A percentile compares a stretch with the other conserved stretches of the same genome.
Evolutionary conservation across 352 stramenopile genomes (phyloP).

Genomic region (Phytophthora megakarya): DNA sequence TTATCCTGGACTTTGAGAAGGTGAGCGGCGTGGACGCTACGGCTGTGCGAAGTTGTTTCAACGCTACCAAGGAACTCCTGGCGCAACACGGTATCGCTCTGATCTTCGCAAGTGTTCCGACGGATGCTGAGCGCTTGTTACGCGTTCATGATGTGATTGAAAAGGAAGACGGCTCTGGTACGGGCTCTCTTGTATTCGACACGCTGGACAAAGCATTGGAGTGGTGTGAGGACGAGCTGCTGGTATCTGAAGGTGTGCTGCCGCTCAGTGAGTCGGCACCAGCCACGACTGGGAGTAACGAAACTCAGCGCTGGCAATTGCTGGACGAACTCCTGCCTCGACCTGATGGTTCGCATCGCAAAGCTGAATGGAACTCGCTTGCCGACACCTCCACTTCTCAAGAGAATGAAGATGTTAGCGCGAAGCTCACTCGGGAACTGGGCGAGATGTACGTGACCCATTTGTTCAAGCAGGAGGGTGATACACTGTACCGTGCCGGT

Average conservation of each 20-base stretch:
- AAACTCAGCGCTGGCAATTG: constrained; percentile 53
- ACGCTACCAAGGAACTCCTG: constrained; percentile 83
- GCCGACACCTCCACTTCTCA: background rate
- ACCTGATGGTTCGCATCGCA: constrained; percentile 21
- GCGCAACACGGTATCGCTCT: constrained; percentile 77
- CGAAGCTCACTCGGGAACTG: constrained; percentile 60
- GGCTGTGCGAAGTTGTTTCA: constrained; percentile 86
- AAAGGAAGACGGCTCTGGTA: constrained; percentile 50
- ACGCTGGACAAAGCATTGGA: constrained; percentile 84
- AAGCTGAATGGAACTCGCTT: constrained; percentile 19
- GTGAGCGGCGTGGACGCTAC: constrained; percentile 91
- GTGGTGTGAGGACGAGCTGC: constrained; percentile 87
- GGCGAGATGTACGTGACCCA: constrained; percentile 77
- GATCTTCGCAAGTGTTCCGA: constrained; percentile 76
- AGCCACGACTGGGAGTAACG: constrained; percentile 32
- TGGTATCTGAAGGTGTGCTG: constrained; percentile 70
- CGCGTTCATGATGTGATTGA: constrained; percentile 85
- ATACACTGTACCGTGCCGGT: constrained; percentile 75
- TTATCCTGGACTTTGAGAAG: constrained; percentile 90
- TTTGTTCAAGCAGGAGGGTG: constrained; percentile 56
- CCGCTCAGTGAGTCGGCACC: constrained; percentile 63
- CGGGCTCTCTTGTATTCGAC: constrained; percentile 79
- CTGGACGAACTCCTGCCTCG: constrained; percentile 71
- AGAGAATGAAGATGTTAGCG: background rate
- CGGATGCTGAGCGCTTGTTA: constrained; percentile 70